A percentile compares a stretch with the other conserved stretches of the same genome.
Conservation (phyloP, 2,329 filamentous ascomycete genomes). For the Microdochium paspali region DNA sequence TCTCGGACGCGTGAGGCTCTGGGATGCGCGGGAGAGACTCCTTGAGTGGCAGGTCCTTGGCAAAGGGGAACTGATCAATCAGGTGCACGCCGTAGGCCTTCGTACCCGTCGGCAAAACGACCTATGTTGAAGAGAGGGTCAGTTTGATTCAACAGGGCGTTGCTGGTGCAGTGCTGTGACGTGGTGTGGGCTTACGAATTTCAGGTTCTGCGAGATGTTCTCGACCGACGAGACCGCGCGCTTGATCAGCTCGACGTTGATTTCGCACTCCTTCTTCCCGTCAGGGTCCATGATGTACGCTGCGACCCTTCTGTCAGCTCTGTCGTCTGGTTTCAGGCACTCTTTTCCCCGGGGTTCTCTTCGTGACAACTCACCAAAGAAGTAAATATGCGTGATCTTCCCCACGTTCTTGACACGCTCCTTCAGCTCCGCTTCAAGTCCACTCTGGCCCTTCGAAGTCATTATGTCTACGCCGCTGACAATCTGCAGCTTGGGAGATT, state of each 20-base stretch:
- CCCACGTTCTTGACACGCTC: constrained; percentile 23
- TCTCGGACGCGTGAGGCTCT: constrained; percentile 27
- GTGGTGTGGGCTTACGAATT: constrained; percentile 13
- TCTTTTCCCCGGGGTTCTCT: background rate
- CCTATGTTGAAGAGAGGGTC: background rate
- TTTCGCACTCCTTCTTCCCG: constrained; percentile 14
- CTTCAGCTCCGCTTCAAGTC: constrained; percentile 21
- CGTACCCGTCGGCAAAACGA: constrained; percentile 29
- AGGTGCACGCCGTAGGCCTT: constrained; percentile 26
- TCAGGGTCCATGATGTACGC: constrained; percentile 26
- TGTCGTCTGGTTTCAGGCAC: background rate
- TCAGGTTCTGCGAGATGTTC: constrained; percentile 22
- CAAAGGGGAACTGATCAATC: constrained; percentile 15
- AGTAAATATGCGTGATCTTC: constrained; percentile 32
- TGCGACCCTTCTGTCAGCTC: background rate
- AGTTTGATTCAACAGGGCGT: too few species aligned
- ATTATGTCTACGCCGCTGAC: constrained; percentile 25
- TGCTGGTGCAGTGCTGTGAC: background rate
- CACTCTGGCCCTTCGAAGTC: constrained; percentile 12
- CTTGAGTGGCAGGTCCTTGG: constrained; percentile 16
- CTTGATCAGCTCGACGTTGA: constrained; percentile 27
- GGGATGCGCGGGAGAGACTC: constrained; percentile 29
- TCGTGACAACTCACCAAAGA: constrained; percentile 19
- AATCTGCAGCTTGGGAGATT: constrained; percentile 19
- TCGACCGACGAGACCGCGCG: constrained; percentile 27